Base-by-base conservation (phyloP, 495 filamentous ascomycete species). In the Penicillium roqueforti region DNA sequence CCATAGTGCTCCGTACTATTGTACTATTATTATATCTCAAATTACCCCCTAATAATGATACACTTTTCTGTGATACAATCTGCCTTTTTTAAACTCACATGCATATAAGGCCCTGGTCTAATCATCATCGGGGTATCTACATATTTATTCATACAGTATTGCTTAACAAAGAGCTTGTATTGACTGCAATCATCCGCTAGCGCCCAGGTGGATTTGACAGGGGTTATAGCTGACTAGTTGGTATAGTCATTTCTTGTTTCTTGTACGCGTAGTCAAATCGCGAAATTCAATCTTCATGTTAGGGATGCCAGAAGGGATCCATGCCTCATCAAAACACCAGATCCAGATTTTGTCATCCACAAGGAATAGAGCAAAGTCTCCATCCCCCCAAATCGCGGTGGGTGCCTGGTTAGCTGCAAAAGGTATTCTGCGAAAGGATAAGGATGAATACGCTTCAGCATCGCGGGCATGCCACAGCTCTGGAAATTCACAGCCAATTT, bases 321-420 rank as follows among this genome's bases (percentile, higher is more conserved):
- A 59, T 5, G 16, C 32, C 25, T 59, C 51, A 34, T 55, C 46
- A 36, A 59, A 51, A n/a, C 31, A 25, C 56, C 56, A 55, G 1
- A 59, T 44, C n/a, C 23, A 19, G 4, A 50, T 16, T 6, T 28
- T 6, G 6, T 20, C 31, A 7, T 16, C 6, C 4, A 0, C 0
- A 36, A 9, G 11, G 25, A 55, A 22, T 2, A 59, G 10, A 7
- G 46, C 19, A 16, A 56, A 56, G 14, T 55, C 42, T 6, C 29
- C 14, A 37, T 60, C 58, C 1, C 39, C 58, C 9, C 23, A 45
- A 14, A 55, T 10, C 16, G 19, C 22, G 18, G 3, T 3, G 32
- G 44, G 28, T 5, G 36, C 0, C 4, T 2, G 1, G 2, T 7
- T 16, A 10, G 7, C 11, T n/a, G 18, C 31, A 4, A 29, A 11